Percentiles rank a stretch among this genome's conserved stretches.
These are phyloP conservation scores for Amoebophrya sp. DNA, from an alignment of 169 alveolate genomes.

Conservation along the genomic window DNA sequence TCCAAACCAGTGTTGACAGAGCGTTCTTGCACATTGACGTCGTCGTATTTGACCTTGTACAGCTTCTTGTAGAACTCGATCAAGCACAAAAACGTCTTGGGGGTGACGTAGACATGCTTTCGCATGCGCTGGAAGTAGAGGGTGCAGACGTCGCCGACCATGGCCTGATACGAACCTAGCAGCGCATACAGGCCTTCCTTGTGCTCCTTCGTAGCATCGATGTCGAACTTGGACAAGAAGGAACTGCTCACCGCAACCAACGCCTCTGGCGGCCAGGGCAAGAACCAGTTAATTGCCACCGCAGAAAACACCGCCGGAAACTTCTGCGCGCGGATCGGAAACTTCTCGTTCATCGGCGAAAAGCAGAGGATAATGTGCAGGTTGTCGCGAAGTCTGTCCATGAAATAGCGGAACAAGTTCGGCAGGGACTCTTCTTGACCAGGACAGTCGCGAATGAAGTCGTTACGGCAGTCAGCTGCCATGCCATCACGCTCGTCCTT, in stretches of 20 bases:
- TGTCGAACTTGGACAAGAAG: conserved; percentile 60
- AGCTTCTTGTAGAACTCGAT: conserved; percentile 85
- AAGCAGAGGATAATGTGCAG: conserved; percentile 87
- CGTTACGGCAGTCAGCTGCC: conserved; percentile 71
- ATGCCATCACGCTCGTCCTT: conserved; percentile 82
- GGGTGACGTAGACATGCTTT: conserved; percentile 92
- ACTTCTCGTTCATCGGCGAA: conserved; percentile 67
- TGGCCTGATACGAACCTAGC: conserved; percentile 66
- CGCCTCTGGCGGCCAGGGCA: conserved; percentile 97
- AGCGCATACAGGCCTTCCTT: conserved; percentile 66
- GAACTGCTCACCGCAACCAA: conserved; percentile 85
- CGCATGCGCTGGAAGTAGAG: conserved; percentile 86
- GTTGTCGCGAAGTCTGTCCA: conserved; percentile 89
- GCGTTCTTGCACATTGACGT: conserved; percentile 76
- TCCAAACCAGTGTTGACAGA: conserved; percentile 86
- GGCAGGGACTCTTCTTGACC: not conserved
- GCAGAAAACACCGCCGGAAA: conserved; percentile 92
- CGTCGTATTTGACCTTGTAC: conserved; percentile 80
- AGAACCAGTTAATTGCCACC: conserved; percentile 88
- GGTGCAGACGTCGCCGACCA: conserved; percentile 68
- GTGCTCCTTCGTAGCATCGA: conserved; percentile 68
- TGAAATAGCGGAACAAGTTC: conserved; percentile 63
- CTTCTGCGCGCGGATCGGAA: conserved; percentile 78
- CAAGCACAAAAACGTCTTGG: conserved; percentile 87
- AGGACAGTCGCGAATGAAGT: conserved; percentile 51